These are phyloP conservation scores for Pyrenochaeta sp. DNA, from an alignment of 2,329 filamentous ascomycete genomes.

Conservation along the genomic window DNA sequence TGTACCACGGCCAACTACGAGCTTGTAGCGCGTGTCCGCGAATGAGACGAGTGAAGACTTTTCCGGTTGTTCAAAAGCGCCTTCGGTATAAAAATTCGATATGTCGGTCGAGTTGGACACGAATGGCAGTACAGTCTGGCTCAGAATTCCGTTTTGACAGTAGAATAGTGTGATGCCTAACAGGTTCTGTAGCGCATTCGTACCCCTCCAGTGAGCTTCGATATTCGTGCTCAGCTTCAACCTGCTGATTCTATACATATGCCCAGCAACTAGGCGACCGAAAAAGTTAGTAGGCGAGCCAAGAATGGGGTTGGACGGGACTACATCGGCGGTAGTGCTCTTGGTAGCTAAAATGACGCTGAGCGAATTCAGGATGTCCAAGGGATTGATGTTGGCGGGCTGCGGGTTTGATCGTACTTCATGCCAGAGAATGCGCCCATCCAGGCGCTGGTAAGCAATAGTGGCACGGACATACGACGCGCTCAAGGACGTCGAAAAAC, in stretches of 20 bases:
- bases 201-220: slow-evolving; percentile 9
- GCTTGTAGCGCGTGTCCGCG: slow-evolving; percentile 5
- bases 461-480: slow-evolving; percentile 18
- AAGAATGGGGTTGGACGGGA: slow-evolving; percentile 17
- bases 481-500: slow-evolving; percentile 17
- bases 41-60: slow-evolving; percentile 7
- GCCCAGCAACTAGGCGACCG: slow-evolving; percentile 19
- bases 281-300: slow-evolving; percentile 19
- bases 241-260: slow-evolving; percentile 23
- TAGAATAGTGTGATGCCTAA: slow-evolving; percentile 23
- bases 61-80: slow-evolving; percentile 13
- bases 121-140: slow-evolving; percentile 13
- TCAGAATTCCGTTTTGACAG: slow-evolving; percentile 21
- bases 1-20: slow-evolving; percentile 12
- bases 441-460: slow-evolving; percentile 16
- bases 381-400: slow-evolving; percentile 5
- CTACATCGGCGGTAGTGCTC: background rate
- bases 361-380: slow-evolving; percentile 10
- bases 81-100: slow-evolving; percentile 1
- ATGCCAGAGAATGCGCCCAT: slow-evolving; percentile 17
- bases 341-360: slow-evolving; percentile 13
- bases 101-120: slow-evolving; percentile 3
- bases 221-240: slow-evolving; percentile 8
- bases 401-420: slow-evolving; percentile 5
- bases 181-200: slow-evolving; percentile 20